Conservation (phyloP, 2,329 filamentous ascomycete species). For the Parascedosporium putredinis region DNA sequence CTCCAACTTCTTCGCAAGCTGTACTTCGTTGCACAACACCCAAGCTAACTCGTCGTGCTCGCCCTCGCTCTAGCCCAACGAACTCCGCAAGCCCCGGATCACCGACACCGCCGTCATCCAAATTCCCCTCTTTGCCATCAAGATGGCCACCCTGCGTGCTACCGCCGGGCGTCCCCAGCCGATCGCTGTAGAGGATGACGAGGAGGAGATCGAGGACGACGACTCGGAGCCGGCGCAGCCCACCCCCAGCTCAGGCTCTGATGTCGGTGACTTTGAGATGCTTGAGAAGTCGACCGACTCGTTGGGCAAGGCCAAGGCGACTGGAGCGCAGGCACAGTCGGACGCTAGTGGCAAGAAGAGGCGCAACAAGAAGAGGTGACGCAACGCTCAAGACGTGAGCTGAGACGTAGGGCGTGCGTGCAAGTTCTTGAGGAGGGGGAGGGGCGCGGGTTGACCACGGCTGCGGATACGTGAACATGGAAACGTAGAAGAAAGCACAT, state of each 20-base stretch:
- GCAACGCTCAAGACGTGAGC: background rate
- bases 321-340: constrained; percentile 33
- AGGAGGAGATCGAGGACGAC: constrained; percentile 29
- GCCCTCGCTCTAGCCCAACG: constrained; percentile 50
- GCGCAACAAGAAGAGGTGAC: constrained; percentile 44
- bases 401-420: background rate
- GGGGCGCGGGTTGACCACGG: background rate
- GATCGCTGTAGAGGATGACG: constrained; percentile 24
- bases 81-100: constrained; percentile 68
- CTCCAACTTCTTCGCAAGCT: constrained; percentile 4
- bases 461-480: too few species aligned
- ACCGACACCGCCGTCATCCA: constrained; percentile 74
- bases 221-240: constrained; percentile 38
- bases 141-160: constrained; percentile 38
- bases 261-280: constrained; percentile 51
- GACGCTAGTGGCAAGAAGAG: constrained; percentile 41
- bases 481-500: too few species aligned
- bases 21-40: too few species aligned
- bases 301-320: constrained; percentile 39
- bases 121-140: constrained; percentile 54
- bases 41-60: constrained; percentile 14
- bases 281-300: constrained; percentile 51
- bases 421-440: background rate
- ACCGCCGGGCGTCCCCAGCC: constrained; percentile 40
- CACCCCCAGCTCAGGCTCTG: constrained; percentile 46